Base-by-base conservation (phyloP, 2,329 filamentous ascomycete genomes). In the Apiospora hydei region DNA sequence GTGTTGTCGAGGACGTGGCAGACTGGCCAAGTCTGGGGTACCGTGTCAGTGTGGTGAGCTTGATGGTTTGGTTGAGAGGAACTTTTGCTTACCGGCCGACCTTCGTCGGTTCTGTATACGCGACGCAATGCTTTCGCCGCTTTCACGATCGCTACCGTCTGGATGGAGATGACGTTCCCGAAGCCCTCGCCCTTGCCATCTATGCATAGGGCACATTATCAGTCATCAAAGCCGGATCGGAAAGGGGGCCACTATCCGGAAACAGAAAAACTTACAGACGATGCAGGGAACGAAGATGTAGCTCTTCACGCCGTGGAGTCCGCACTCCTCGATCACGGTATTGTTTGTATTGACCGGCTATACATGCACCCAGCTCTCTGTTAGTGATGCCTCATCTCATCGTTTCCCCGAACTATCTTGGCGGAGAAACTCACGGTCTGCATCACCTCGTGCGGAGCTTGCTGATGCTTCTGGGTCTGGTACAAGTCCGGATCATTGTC, bases 221-320 rank as follows among this genome's bases (percentile, higher is more conserved):
- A n/a, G 21, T 18, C 46, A 11, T 13, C 30, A 38, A 3, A 30
- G 51, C 6, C 14, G 26, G 14, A 18, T 57, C 26, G 30, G 13
- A 18, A 30, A 30, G 13, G 14, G 46, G 44, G 34, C 34, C 10
- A 11, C 6, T 6, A 43, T 43, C 41, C 41, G 10, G 41, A 11
- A 11, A 43, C 10, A 3, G 41, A 1, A 72, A 8, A 74, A 73
- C 80, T 75, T 75, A 82, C 82, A 88, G 18, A 89, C 87, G 41
- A 89, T 84, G 74, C 87, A 89, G 0, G 87, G 87, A 0, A 79
- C 79, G 76, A 89, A 88, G n/a, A 89, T 83, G 74, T 89, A 89
- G 71, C 82, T 84, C 43, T 79, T 80, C 3, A 89, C 85, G 0
- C 84, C 85, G 18, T 81, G 72, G 14, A 75, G 75, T 34, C 85